Conservation (phyloP, 306 rosid species). For the Begonia loranthoides region DNA sequence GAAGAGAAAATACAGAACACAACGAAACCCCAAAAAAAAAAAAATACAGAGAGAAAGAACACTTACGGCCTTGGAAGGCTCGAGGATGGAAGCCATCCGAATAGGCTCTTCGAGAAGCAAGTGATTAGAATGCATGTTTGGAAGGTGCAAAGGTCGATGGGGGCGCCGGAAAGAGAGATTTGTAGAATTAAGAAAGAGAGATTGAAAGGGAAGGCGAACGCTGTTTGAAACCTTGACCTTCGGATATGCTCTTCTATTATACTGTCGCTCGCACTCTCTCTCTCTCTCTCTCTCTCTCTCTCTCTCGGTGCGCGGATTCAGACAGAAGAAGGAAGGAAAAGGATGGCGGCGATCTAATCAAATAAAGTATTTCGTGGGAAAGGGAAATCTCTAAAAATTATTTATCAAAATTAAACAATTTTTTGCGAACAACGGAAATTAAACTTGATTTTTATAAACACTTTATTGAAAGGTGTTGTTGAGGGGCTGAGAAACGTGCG, state of each 20-base stretch:
- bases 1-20: background rate
- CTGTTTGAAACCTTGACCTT: constrained; percentile 1
- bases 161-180: constrained; percentile 1
- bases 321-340: too few species aligned
- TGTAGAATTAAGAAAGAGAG: background rate
- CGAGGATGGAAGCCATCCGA: constrained; percentile 86
- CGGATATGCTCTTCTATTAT: background rate
- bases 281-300: too few species aligned
- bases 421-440: too few species aligned
- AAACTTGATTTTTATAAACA: too few species aligned
- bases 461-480: too few species aligned
- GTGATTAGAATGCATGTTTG: constrained; percentile 84
- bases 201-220: background rate
- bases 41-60: background rate
- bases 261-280: too few species aligned
- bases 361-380: too few species aligned
- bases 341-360: too few species aligned
- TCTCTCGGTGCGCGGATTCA: too few species aligned
- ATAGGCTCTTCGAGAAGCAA: constrained; percentile 93
- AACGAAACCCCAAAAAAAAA: background rate
- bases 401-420: too few species aligned
- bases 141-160: background rate
- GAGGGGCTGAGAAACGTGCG: too few species aligned
- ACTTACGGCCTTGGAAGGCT: constrained; percentile 80
- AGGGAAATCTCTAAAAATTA: too few species aligned